Conservation (phyloP, 352 stramenopile genomes). For the Phytopythium sindhum region DNA sequence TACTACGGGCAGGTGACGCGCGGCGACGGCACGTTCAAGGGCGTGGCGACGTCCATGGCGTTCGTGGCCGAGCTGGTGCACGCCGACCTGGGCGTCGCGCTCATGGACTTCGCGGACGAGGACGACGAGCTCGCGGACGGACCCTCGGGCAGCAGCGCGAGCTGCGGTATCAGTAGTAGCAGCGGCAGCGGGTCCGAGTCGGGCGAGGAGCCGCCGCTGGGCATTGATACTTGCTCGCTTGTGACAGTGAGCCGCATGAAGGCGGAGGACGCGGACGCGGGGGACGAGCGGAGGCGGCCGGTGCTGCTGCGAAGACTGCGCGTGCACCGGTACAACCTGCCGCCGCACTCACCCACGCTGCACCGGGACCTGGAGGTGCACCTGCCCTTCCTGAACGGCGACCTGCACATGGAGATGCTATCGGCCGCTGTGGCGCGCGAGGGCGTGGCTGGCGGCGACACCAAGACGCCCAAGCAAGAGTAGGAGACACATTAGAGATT, state of each 20-base stretch:
- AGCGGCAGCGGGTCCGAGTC: neutral
- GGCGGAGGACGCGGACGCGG: conserved; percentile 11
- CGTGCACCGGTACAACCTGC: conserved; percentile 46
- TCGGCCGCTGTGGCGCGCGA: conserved; percentile 7
- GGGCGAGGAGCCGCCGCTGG: conserved; percentile 12
- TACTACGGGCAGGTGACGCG: conserved; percentile 41
- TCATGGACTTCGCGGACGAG: conserved; percentile 42
- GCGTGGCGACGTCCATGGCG: conserved; percentile 27
- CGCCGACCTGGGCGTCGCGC: conserved; percentile 35
- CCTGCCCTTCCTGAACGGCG: conserved; percentile 43
- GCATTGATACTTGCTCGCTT: conserved; percentile 29
- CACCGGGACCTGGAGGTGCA: conserved; percentile 32
- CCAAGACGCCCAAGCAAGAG: neutral
- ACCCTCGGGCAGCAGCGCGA: neutral
- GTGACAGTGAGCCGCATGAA: conserved; percentile 20
- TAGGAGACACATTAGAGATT: neutral
- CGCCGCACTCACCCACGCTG: conserved; percentile 33
- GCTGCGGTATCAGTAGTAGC: neutral
- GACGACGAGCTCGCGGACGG: conserved; percentile 27
- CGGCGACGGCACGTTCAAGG: conserved; percentile 36
- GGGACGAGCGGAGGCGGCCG: conserved; percentile 5
- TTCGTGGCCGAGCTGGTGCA: conserved; percentile 34
- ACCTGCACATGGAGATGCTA: conserved; percentile 46
- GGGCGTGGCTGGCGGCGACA: neutral
- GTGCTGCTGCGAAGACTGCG: conserved; percentile 37